phyloP scores from a whole-genome alignment of 2,329 filamentous ascomycete genomes.

The Botrytis cinerea region DNA sequence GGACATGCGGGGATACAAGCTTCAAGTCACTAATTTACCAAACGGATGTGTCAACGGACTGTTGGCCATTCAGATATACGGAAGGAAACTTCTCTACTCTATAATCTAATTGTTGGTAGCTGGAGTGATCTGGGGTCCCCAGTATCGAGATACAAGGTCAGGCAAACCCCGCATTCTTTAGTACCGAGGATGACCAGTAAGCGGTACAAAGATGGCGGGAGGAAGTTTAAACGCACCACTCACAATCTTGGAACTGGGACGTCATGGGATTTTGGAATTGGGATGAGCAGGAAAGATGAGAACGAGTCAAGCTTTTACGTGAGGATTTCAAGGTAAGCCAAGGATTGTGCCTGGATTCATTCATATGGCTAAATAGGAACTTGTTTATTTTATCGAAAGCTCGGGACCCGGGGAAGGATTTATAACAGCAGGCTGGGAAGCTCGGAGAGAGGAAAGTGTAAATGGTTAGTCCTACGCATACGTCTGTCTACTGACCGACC shows the following conservation, averaged over 20 bases:
- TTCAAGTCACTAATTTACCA: neutral
- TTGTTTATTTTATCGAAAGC: neutral
- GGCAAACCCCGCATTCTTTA: constrained; percentile 6
- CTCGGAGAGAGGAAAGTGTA: neutral
- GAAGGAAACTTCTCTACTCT: neutral
- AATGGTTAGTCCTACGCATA: neutral
- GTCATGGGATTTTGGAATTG: neutral
- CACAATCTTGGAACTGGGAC: neutral
- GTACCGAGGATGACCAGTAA: neutral
- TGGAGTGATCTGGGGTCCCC: constrained; percentile 10
- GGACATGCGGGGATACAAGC: neutral
- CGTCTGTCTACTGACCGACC: neutral
- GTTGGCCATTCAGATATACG: neutral
- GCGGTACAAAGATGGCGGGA: neutral
- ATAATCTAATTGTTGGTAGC: neutral
- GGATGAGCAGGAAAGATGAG: neutral
- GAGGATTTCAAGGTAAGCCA: neutral
- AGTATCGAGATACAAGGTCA: neutral
- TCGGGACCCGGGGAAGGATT: neutral
- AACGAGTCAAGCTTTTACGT: constrained; percentile 1
- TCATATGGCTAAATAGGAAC: neutral
- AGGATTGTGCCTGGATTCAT: constrained; percentile 1
- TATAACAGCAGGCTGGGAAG: neutral
- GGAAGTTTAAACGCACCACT: constrained; percentile 10
- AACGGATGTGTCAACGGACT: neutral